These are phyloP conservation scores for Colletotrichum graminicola DNA, from an alignment of 2,329 filamentous ascomycete genomes.

Conservation along the genomic window DNA sequence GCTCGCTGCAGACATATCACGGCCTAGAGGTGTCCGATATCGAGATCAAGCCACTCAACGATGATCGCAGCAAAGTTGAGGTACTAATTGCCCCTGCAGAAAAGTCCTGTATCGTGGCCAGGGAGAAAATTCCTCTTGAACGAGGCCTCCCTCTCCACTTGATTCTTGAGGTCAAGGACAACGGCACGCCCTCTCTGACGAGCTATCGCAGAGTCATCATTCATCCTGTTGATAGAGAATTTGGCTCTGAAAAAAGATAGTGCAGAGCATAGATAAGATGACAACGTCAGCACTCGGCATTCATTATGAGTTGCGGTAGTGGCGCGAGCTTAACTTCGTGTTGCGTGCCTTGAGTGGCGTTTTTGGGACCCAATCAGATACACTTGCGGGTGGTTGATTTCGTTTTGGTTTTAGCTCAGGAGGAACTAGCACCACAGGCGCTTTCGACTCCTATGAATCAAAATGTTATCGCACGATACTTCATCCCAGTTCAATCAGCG, in stretches of 20 bases:
- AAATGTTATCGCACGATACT: background rate
- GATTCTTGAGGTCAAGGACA: constrained; percentile 62
- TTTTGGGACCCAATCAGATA: background rate
- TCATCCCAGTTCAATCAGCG: background rate
- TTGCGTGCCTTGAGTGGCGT: background rate
- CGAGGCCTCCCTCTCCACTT: constrained; percentile 61
- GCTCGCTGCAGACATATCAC: constrained; percentile 55
- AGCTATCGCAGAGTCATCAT: constrained; percentile 60
- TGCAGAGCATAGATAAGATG: background rate
- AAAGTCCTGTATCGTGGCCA: constrained; percentile 50
- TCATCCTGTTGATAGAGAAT: constrained; percentile 49
- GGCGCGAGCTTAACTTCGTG: background rate
- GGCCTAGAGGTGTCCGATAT: constrained; percentile 56
- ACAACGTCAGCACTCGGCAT: background rate
- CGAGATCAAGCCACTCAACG: constrained; percentile 46
- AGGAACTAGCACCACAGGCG: too few relatives aligned
- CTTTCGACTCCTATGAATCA: background rate
- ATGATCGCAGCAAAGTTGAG: constrained; percentile 39
- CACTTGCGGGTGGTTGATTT: too few relatives aligned
- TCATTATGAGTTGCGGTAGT: background rate
- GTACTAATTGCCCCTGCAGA: constrained; percentile 47
- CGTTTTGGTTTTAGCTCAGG: background rate
- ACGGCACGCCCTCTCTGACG: constrained; percentile 58
- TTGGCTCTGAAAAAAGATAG: constrained; percentile 1
- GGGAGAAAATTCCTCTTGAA: constrained; percentile 39